phyloP scores from a whole-genome alignment of 306 rosid species.

The Begonia peltatifolia region DNA sequence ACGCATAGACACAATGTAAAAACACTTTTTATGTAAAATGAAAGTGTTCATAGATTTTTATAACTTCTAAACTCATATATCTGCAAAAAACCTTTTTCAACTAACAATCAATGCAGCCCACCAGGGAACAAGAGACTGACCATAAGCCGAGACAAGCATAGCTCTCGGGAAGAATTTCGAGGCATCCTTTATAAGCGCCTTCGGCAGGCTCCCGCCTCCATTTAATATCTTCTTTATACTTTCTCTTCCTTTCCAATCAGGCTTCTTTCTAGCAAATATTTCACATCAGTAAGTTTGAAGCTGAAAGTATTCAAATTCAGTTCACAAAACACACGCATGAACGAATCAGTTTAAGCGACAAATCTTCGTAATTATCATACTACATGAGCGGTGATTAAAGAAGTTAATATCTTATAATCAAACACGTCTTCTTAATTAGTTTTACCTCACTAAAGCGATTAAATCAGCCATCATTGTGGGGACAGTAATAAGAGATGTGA shows the following conservation, averaged over 20 bases:
- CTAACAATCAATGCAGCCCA: background rate
- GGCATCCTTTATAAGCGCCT: slow-evolving; percentile 39
- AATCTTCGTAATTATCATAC: too few relatives aligned
- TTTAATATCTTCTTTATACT: slow-evolving; percentile 63
- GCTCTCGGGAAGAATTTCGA: slow-evolving; percentile 49
- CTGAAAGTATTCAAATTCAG: background rate
- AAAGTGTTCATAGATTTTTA: too few relatives aligned
- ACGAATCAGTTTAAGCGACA: too few relatives aligned
- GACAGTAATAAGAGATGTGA: slow-evolving; percentile 81
- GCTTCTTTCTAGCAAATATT: slow-evolving; percentile 23
- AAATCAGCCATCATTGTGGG: slow-evolving; percentile 80
- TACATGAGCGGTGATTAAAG: too few relatives aligned
- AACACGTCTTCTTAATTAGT: background rate
- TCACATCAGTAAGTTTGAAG: slow-evolving; percentile 10
- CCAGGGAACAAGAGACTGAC: slow-evolving; percentile 24
- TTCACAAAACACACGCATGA: too few relatives aligned
- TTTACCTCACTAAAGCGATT: slow-evolving; percentile 41
- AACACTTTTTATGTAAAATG: too few relatives aligned
- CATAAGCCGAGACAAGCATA: slow-evolving; percentile 84
- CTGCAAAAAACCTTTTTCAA: too few relatives aligned
- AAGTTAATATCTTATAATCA: too few relatives aligned
- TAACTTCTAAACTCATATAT: too few relatives aligned
- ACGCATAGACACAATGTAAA: too few relatives aligned
- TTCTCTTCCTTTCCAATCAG: slow-evolving; percentile 35
- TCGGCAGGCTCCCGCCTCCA: slow-evolving; percentile 83